Percentiles rank a stretch among this genome's conserved stretches.
Conservation (phyloP, 805 yeast genomes). For the Yamadazyma philogaea region DNA sequence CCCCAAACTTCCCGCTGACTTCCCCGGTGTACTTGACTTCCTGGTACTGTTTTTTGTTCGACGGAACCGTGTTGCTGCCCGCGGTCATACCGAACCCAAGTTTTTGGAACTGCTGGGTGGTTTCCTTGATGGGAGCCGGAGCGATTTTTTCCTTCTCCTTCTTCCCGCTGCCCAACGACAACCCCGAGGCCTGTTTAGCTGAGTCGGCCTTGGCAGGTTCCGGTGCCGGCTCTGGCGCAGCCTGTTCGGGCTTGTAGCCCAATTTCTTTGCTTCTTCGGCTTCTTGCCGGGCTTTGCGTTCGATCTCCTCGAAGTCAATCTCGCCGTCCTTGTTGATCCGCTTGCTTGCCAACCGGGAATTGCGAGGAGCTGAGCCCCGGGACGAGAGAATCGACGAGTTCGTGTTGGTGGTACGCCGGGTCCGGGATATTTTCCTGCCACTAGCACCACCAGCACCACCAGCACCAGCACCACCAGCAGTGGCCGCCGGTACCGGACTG, state of each 20-base stretch:
- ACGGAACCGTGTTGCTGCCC: constrained; percentile 48
- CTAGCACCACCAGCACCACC: constrained; percentile 14
- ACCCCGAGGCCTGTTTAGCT: neutral
- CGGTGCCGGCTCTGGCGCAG: neutral
- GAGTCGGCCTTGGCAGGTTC: neutral
- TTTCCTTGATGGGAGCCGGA: constrained; percentile 38
- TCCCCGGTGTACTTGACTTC: constrained; percentile 71
- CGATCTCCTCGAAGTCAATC: constrained; percentile 57
- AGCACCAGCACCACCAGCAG: constrained; percentile 19
- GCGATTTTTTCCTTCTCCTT: constrained; percentile 15
- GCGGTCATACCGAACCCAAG: constrained; percentile 88
- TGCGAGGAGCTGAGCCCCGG: constrained; percentile 51
- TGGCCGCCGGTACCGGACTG: constrained; percentile 14
- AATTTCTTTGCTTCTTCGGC: constrained; percentile 61
- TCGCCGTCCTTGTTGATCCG: constrained; percentile 47
- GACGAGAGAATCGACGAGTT: constrained; percentile 42
- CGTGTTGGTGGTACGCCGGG: neutral
- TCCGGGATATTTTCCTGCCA: constrained; percentile 9
- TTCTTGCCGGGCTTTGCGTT: constrained; percentile 79
- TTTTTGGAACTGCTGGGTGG: constrained; percentile 71
- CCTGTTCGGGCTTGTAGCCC: constrained; percentile 46
- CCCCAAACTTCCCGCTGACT: constrained; percentile 74
- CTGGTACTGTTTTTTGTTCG: constrained; percentile 38
- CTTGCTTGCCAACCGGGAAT: constrained; percentile 56
- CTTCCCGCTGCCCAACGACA: constrained; percentile 4